Base-by-base conservation (phyloP, 352 stramenopile genomes). In the Nothophytophthora sp. region DNA sequence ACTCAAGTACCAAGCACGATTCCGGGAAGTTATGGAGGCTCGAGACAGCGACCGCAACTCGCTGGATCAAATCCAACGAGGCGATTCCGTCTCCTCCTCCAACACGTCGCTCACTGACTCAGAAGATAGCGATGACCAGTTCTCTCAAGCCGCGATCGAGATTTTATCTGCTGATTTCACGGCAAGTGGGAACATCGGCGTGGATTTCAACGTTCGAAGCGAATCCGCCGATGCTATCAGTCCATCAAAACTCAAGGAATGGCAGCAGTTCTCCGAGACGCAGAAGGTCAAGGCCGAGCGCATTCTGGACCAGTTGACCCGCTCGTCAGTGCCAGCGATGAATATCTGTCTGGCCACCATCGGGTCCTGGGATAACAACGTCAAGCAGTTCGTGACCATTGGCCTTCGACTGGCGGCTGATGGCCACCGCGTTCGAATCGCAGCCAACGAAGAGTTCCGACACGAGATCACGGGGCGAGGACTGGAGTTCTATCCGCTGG, bases 341-440 rank as follows among this genome's bases (percentile, higher is more conserved):
- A 80, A 80, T 18, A 66, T 80, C 37, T 76, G 69, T 30, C 45
- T 83, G 18, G 55, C 64, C 15, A 70, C 67, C 1, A 73, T 66
- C 10, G 81, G 81, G 1, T 71, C 65, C 0, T 81, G 73, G 58
- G 62, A 77, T 10, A 76, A 86, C 30, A 76, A 72, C 28, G 62
- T 91, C 3, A 67, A 85, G 34, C 69, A 81, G 22, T 70, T 80
- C 50, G 62, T 86, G 15, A 68, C 63, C 2, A 68, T 96, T 11
- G 84, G 80, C n/a, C 36, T 79, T 19, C 49, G 70, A 27, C 59
- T 97, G 24, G 55, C 73, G 42, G 46, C 50, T 1, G 50, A 89
- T 41, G 88, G 88, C 0, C 90, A 97, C 61, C 71, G 76, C 4
- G 88, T 97, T 12, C 76, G 90, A 3, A 74, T 97, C 36, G 86